Percentiles rank a stretch among this genome's conserved stretches.
phyloP scores from a whole-genome alignment of 2,329 filamentous ascomycete species.

The Fusarium tjaetaba region DNA sequence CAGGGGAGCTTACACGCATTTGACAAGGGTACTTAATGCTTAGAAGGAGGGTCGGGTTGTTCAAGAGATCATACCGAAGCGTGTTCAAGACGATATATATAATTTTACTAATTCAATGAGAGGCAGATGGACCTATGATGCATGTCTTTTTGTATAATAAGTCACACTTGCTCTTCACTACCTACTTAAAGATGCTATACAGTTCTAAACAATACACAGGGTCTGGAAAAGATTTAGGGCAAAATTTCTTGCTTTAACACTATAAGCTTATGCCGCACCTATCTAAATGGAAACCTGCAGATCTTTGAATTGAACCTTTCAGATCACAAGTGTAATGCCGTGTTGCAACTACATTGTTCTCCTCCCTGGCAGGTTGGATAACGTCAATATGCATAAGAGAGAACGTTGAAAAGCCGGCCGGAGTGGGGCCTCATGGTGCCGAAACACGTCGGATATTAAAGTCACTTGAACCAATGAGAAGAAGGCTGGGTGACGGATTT shows the following conservation, averaged over 20 bases:
- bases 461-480: slow-evolving; percentile 35
- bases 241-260: neutral
- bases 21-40: neutral
- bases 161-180: neutral
- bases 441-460: slow-evolving; percentile 35
- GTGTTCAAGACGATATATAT: neutral
- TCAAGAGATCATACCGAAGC: neutral
- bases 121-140: neutral
- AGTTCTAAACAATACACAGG: neutral
- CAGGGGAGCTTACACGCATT: neutral
- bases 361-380: neutral
- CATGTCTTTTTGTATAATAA: neutral
- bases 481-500: slow-evolving; percentile 10
- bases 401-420: neutral
- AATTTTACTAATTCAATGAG: neutral
- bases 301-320: neutral
- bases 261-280: neutral
- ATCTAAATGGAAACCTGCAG: neutral
- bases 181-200: neutral
- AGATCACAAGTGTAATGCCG: neutral
- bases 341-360: too few species aligned
- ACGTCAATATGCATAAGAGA: neutral
- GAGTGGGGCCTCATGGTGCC: slow-evolving; percentile 22
- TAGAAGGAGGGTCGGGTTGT: neutral
- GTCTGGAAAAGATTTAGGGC: neutral